A percentile compares a stretch with the other conserved stretches of the same genome.
Conservation (phyloP, 2,329 filamentous ascomycete genomes). For the Dothistroma septosporum region DNA sequence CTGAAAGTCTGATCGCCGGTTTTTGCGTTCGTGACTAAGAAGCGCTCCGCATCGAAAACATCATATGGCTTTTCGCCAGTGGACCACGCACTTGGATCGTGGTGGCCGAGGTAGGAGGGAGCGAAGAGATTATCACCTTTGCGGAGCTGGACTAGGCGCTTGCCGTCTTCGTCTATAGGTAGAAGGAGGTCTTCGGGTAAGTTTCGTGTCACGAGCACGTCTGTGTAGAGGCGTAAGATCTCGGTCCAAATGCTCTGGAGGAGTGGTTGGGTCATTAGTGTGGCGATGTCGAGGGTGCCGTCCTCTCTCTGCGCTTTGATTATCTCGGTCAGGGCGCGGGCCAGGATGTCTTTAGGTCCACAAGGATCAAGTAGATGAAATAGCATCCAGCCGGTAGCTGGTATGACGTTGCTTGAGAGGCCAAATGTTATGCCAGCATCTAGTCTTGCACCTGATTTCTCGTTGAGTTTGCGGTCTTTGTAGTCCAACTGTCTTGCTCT, state of each 20-base stretch:
- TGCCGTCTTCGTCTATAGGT: slow-evolving; percentile 29
- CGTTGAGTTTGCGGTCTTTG: slow-evolving; percentile 21
- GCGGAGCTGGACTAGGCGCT: slow-evolving; percentile 19
- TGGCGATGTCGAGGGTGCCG: slow-evolving; percentile 28
- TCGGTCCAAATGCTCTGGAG: slow-evolving; percentile 36
- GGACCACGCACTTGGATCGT: slow-evolving; percentile 27
- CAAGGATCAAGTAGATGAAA: slow-evolving; percentile 32
- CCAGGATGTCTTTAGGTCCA: slow-evolving; percentile 23
- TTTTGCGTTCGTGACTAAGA: slow-evolving; percentile 26
- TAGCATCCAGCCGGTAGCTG: slow-evolving; percentile 34
- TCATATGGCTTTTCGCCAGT: slow-evolving; percentile 12
- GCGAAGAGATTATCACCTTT: slow-evolving; percentile 32
- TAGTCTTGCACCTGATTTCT: slow-evolving; percentile 21
- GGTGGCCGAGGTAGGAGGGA: slow-evolving; percentile 30
- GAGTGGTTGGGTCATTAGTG: slow-evolving; percentile 30
- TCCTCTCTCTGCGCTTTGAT: slow-evolving; percentile 20
- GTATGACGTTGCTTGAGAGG: slow-evolving; percentile 32
- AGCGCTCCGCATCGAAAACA: slow-evolving; percentile 30
- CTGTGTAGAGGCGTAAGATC: slow-evolving; percentile 33
- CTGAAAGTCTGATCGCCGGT: slow-evolving; percentile 27
- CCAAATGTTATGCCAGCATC: slow-evolving; percentile 35
- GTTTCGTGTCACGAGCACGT: slow-evolving; percentile 32
- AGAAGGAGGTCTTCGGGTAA: slow-evolving; percentile 28
- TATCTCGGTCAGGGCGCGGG: slow-evolving; percentile 30
- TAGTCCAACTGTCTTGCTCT: slow-evolving; percentile 30